Evolutionary conservation across 495 filamentous ascomycete species (phyloP).

Genomic region (Podospora australis): DNA sequence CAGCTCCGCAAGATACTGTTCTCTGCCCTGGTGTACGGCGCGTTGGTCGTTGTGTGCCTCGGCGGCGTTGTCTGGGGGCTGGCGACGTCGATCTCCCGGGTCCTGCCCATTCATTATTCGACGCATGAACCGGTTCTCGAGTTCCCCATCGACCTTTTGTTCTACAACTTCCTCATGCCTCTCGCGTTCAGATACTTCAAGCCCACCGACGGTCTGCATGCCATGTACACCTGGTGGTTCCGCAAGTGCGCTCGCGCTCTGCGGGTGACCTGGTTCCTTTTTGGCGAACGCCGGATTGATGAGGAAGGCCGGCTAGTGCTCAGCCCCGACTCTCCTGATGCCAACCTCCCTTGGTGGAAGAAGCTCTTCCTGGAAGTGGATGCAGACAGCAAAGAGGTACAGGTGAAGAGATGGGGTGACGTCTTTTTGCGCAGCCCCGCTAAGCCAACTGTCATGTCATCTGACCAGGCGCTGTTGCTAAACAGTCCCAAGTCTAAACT

Average conservation of each 20-base stretch:
- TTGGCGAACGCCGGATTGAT: constrained; percentile 70
- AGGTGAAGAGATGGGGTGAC: constrained; percentile 36
- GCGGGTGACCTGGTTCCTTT: constrained; percentile 85
- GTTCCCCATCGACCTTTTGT: constrained; percentile 88
- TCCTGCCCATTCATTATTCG: constrained; percentile 89
- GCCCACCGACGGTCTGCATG: constrained; percentile 74
- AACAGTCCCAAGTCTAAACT: constrained; percentile 28
- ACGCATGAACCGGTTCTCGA: constrained; percentile 86
- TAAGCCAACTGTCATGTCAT: constrained; percentile 19
- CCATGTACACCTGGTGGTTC: constrained; percentile 95
- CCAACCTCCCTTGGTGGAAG: constrained; percentile 24
- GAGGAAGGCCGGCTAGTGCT: constrained; percentile 63
- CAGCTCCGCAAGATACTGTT: constrained; percentile 96
- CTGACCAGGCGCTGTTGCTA: constrained; percentile 10
- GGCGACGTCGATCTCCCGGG: constrained; percentile 51
- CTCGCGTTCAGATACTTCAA: constrained; percentile 72
- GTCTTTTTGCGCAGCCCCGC: constrained; percentile 31
- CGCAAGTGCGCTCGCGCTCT: constrained; percentile 73
- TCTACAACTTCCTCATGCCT: constrained; percentile 95
- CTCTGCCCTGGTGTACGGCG: constrained; percentile 91
- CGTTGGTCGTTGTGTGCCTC: constrained; percentile 84
- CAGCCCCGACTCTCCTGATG: constrained; percentile 18
- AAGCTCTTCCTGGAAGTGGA: constrained; percentile 34
- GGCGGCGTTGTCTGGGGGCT: constrained; percentile 96
- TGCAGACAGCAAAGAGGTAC: constrained; percentile 21